Base-by-base conservation (phyloP, 331 rosid species). In the Stylosanthes scabra region DNA sequence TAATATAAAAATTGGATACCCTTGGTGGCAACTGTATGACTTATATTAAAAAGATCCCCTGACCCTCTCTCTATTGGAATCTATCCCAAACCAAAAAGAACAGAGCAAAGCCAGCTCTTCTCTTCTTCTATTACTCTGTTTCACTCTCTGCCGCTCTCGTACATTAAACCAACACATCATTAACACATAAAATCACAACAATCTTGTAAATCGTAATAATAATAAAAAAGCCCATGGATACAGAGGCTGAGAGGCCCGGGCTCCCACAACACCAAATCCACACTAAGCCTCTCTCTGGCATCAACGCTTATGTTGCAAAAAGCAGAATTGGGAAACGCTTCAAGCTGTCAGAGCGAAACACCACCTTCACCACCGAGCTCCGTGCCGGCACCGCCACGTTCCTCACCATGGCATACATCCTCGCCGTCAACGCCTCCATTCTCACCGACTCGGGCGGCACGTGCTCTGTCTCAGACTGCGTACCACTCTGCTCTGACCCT, bases 371-470 rank as follows among this genome's bases (percentile, higher is more conserved):
- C 63, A 95, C 99, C 29, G 98, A 95, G 78, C 91, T 95, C 81
- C 96, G 99, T 0, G 99, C 98, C 44, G 99, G 99, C 59, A 95
- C 98, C 58, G 84, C 99, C 83, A 95, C 99, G 0, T 95, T 95
- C 73, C 96, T 95, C 71, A 95, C 99, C 70, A 95, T 95, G 99
- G 99, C 99, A 7, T 95, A 95, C 80, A 90, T 95, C 85, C 87
- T 95, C 29, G 99, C 99, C 50, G 98, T 95, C 80, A 95, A 95
- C 92, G 97, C 99, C 31, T 90, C 97, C 64, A 92, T 95, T 60
- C 83, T 95, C 39, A 39, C 97, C 8, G 99, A 95, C 68, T 95
- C 99, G 47, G 99, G 99, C 0, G 99, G 90, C 0, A 88, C 99
- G 0, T 95, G 99, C 86, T 78, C 93, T 44, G 89, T 90, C 52